Evolutionary conservation across 106 monocot genomes (phyloP).

Genomic region (Platanthera guangdongensis): DNA sequence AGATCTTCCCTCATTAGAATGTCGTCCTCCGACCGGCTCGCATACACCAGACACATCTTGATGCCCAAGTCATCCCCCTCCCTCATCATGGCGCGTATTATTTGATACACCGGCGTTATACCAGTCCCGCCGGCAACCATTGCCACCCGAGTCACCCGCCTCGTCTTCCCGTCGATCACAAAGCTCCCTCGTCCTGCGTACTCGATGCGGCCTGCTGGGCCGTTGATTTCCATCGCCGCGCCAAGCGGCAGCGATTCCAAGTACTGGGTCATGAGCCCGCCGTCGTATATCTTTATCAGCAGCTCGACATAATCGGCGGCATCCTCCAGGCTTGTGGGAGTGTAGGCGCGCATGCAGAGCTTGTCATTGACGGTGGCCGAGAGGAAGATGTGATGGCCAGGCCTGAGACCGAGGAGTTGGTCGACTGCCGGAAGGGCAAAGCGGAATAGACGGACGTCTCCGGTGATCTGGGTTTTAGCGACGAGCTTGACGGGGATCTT

Average conservation of each 20-base stretch:
- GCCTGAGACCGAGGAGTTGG: conserved; percentile 60
- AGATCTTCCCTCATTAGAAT: conserved; percentile 68
- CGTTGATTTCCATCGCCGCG: conserved; percentile 56
- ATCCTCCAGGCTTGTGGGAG: conserved; percentile 69
- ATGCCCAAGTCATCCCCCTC: conserved; percentile 63
- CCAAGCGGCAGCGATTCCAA: conserved; percentile 61
- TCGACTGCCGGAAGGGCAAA: conserved; percentile 57
- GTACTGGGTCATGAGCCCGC: conserved; percentile 84
- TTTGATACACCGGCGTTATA: conserved; percentile 86
- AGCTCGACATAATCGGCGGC: conserved; percentile 75
- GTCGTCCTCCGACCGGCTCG: conserved; percentile 77
- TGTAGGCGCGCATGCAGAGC: conserved; percentile 88
- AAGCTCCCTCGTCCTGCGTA: conserved; percentile 72
- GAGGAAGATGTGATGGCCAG: conserved; percentile 84
- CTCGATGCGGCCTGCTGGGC: conserved; percentile 82
- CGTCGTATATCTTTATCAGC: conserved; percentile 70
- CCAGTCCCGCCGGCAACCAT: conserved; percentile 95
- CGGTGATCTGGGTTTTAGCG: conserved; percentile 46
- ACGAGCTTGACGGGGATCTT: conserved; percentile 60
- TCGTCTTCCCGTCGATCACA: conserved; percentile 45
- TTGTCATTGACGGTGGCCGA: conserved; percentile 58
- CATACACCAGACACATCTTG: conserved; percentile 69
- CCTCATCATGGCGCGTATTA: conserved; percentile 73
- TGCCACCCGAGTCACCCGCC: conserved; percentile 42
- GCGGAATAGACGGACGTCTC: conserved; percentile 65